Conservation (phyloP, 371 early-diverging fungal genomes). For the Mucor saturninus region DNA sequence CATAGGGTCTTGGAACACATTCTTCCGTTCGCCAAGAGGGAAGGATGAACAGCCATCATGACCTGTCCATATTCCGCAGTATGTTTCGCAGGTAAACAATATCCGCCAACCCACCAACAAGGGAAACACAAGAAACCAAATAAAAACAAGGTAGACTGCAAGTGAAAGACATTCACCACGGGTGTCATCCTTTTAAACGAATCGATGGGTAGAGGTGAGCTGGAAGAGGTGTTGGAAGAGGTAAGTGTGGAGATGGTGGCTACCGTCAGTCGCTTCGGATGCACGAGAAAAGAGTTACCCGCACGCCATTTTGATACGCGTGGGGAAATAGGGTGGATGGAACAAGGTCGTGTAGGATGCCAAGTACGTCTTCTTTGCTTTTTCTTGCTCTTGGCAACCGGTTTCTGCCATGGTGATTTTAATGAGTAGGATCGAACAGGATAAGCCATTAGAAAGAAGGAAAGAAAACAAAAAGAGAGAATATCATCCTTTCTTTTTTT, state of each 20-base stretch:
- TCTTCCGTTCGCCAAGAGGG: conserved; percentile 40
- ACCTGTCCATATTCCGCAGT: conserved; percentile 1
- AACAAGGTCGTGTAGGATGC: no score
- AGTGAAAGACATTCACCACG: conserved; percentile 42
- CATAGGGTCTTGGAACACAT: conserved; percentile 17
- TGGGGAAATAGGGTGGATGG: background rate
- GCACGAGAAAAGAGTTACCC: background rate
- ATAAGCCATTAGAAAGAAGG: background rate
- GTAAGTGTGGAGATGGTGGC: conserved; percentile 25
- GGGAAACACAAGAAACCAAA: conserved; percentile 54
- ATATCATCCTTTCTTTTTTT: background rate
- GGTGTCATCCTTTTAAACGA: no score
- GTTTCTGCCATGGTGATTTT: background rate
- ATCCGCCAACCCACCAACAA: conserved; percentile 53
- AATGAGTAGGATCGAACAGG: background rate
- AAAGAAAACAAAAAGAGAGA: background rate
- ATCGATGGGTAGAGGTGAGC: no score
- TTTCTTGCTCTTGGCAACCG: no score
- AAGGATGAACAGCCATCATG: conserved; percentile 29
- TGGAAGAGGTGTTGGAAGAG: background rate
- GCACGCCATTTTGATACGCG: conserved; percentile 3
- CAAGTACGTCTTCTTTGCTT: background rate
- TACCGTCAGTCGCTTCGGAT: conserved; percentile 13
- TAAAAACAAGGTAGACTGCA: conserved; percentile 45
- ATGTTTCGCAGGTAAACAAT: conserved; percentile 6